A percentile compares a stretch with the other conserved stretches of the same genome.
These are phyloP conservation scores for Debaryomyces subglobosus DNA, from an alignment of 1,139 yeast species.

Conservation along the genomic window DNA sequence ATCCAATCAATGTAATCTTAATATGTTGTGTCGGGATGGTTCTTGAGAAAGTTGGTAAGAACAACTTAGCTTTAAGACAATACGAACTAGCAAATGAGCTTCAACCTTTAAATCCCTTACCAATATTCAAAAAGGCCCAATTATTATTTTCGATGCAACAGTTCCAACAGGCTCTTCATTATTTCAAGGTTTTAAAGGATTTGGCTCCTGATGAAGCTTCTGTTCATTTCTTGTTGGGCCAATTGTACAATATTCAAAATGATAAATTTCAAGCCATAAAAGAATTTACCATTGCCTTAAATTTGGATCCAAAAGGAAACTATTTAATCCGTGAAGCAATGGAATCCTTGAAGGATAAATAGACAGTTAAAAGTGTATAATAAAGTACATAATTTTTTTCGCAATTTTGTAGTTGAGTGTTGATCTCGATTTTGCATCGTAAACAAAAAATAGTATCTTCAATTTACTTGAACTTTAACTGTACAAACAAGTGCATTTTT, in stretches of 20 bases:
- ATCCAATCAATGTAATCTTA: slow-evolving; percentile 87
- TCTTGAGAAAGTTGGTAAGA: slow-evolving; percentile 72
- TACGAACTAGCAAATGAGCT: slow-evolving; percentile 82
- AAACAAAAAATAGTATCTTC: background rate
- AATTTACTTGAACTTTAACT: background rate
- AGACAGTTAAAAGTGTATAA: slow-evolving; percentile 2
- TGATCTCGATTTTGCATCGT: background rate
- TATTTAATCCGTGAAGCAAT: slow-evolving; percentile 85
- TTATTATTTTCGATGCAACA: slow-evolving; percentile 71
- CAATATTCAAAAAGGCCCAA: slow-evolving; percentile 89
- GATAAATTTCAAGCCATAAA: slow-evolving; percentile 78
- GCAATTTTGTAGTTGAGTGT: background rate
- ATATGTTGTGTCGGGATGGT: slow-evolving; percentile 96
- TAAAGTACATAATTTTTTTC: background rate
- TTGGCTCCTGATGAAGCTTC: slow-evolving; percentile 94
- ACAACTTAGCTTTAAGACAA: slow-evolving; percentile 75
- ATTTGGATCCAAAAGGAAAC: slow-evolving; percentile 91
- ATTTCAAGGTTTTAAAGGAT: slow-evolving; percentile 70
- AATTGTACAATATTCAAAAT: slow-evolving; percentile 76
- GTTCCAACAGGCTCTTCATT: slow-evolving; percentile 70
- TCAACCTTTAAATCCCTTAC: slow-evolving; percentile 85
- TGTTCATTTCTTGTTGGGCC: slow-evolving; percentile 88
- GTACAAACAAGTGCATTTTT: background rate
- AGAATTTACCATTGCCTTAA: slow-evolving; percentile 87
- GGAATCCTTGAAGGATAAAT: slow-evolving; percentile 49